phyloP scores from a whole-genome alignment of 176 grass and related monocot species.

The Ensete ventricosum region DNA sequence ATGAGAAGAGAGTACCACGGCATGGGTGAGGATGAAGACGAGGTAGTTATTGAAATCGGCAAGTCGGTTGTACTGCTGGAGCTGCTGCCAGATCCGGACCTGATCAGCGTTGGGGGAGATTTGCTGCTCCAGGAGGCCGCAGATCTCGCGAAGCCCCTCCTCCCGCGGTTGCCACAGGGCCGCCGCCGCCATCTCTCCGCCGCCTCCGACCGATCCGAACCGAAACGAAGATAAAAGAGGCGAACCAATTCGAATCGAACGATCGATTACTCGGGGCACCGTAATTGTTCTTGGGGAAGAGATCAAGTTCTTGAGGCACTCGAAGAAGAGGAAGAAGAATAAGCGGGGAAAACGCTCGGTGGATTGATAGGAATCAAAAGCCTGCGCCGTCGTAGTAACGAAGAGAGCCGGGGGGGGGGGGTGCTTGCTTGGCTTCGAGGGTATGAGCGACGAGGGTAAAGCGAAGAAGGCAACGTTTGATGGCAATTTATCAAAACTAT shows the following conservation, averaged over 20 bases:
- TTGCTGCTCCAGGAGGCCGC: constrained; percentile 69
- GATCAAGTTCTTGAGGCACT: not conserved
- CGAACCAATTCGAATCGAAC: not conserved
- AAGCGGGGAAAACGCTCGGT: too few species aligned
- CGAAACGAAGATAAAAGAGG: not conserved
- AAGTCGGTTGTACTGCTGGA: constrained; percentile 87
- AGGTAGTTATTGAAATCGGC: constrained; percentile 99
- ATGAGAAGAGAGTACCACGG: constrained; percentile 34
- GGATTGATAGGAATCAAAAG: too few species aligned
- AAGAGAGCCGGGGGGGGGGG: too few species aligned
- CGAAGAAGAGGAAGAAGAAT: not conserved
- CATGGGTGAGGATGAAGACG: constrained; percentile 69
- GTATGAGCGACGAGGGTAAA: too few species aligned
- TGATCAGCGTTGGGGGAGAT: constrained; percentile 94
- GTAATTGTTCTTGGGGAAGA: not conserved
- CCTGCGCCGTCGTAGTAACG: too few species aligned
- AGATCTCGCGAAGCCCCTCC: constrained; percentile 96
- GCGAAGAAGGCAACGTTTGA: too few species aligned
- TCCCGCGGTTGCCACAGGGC: constrained; percentile 83
- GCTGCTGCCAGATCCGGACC: constrained; percentile 76
- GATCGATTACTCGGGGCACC: too few species aligned
- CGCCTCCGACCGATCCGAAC: not conserved
- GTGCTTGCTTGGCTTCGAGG: too few species aligned
- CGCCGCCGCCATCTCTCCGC: constrained; percentile 17
- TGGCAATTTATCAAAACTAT: too few species aligned